Percentiles rank a stretch among this genome's conserved stretches.
Evolutionary conservation across 148 eudicot genomes (phyloP).

Genomic region (Rhododendron vialii): DNA sequence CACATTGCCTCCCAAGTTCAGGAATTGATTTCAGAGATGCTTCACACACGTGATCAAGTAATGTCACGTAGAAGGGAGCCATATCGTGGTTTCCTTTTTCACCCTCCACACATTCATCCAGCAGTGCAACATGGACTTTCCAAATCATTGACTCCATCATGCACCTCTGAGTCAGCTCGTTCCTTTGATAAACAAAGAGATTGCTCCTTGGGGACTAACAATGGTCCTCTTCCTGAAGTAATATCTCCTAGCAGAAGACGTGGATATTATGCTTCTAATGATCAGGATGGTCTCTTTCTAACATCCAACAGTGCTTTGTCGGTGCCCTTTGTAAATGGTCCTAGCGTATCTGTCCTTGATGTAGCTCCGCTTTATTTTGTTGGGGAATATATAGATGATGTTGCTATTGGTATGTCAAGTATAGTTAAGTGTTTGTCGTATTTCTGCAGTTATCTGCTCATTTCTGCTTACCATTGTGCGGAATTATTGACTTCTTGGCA

Average conservation of each 20-base stretch:
- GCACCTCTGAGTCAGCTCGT: slow-evolving; percentile 23
- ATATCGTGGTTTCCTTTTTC: slow-evolving; percentile 56
- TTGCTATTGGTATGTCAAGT: slow-evolving; percentile 65
- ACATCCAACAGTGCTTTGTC: slow-evolving; percentile 35
- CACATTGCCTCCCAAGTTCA: slow-evolving; percentile 71
- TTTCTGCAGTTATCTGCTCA: slow-evolving; percentile 12
- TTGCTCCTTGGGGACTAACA: slow-evolving; percentile 20
- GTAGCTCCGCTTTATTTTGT: slow-evolving; percentile 76
- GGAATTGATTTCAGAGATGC: slow-evolving; percentile 55
- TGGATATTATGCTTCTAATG: slow-evolving; percentile 14
- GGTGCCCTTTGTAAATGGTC: slow-evolving; percentile 54
- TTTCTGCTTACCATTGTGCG: slow-evolving; percentile 13
- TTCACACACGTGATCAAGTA: slow-evolving; percentile 56
- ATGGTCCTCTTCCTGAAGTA: slow-evolving; percentile 18
- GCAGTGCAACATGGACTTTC: slow-evolving; percentile 31
- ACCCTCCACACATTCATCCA: slow-evolving; percentile 37
- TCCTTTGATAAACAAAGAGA: slow-evolving; percentile 30
- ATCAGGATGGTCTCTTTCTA: slow-evolving; percentile 20
- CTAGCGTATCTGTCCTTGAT: slow-evolving; percentile 68
- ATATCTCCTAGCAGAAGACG: slow-evolving; percentile 18
- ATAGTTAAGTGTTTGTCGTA: neutral
- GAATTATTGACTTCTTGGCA: slow-evolving; percentile 25
- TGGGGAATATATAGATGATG: slow-evolving; percentile 68
- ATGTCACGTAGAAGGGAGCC: slow-evolving; percentile 51
- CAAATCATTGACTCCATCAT: slow-evolving; percentile 20